Evolutionary conservation across 345 rosid species (phyloP), one percentile per base, ranked within the genome.

Genomic region (Pugionium cornutum): DNA sequence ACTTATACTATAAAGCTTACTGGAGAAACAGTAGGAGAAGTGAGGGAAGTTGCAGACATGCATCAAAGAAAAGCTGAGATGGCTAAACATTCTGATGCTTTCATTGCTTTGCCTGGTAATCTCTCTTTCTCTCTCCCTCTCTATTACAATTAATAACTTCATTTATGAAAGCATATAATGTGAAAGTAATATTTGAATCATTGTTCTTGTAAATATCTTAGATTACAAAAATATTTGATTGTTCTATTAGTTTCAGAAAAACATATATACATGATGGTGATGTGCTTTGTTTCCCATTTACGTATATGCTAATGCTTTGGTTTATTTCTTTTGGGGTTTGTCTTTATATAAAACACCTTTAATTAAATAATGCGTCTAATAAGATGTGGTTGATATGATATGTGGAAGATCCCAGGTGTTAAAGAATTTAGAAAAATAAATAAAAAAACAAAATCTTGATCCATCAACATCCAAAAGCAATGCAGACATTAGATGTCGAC

Each of bases 21-120:
- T 47, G 78, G 78, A 32, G 82, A 80, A 18, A 18, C 18, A 18
- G 18, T 18, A 18, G 18, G 18, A 18, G 18, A 18, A 18, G 18
- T 18, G 18, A 65, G 57, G 31, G 64, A 70, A 53, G 75, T 75
- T 46, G 82, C 77, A 50, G 82, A 80, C 66, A 82, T 80, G 86
- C 86, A 82, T 53, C 83, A 82, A 69, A 75, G 86, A 51, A 82
- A 82, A 59, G 84, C 86, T 18, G 18, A 18, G 18, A 18, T 18
- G 18, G 18, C 18, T 18, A 18, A 18, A 18, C 18, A 18, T 18
- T 18, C 18, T 18, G 18, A 18, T 18, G 18, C 18, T 18, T 18
- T 18, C 18, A 18, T 18, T 18, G 18, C 86, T 58, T 41, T 82
- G 51, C 86, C 86, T 69, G 73, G 73, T 69, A 59, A 7, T 8